Conservation (phyloP, 2,329 filamentous ascomycete genomes). For the Pyrenophora graminea region DNA sequence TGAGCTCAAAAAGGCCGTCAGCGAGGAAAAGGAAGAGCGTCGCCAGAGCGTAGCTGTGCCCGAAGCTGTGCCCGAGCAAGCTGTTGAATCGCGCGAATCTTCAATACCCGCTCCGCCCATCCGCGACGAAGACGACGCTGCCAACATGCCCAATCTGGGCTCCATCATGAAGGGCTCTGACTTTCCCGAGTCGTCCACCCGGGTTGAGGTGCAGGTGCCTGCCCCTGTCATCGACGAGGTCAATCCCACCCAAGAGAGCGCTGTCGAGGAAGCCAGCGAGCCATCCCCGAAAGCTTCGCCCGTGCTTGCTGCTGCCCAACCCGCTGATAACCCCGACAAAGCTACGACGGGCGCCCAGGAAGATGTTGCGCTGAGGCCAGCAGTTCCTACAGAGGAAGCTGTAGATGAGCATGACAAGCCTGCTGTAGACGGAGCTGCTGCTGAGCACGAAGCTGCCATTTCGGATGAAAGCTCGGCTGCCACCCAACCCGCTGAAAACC, state of each 20-base stretch:
- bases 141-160: slow-evolving; percentile 38
- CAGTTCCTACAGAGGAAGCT: slow-evolving; percentile 40
- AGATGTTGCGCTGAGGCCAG: slow-evolving; percentile 47
- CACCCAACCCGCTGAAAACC: slow-evolving; percentile 33
- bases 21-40: slow-evolving; percentile 47
- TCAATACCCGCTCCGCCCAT: slow-evolving; percentile 42
- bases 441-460: background rate
- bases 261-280: background rate
- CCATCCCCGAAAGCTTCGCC: background rate
- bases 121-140: slow-evolving; percentile 32
- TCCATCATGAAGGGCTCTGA: slow-evolving; percentile 45
- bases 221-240: slow-evolving; percentile 1
- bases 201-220: slow-evolving; percentile 1
- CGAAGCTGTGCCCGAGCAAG: slow-evolving; percentile 50
- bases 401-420: slow-evolving; percentile 42
- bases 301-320: slow-evolving; percentile 1
- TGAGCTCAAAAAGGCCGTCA: slow-evolving; percentile 48
- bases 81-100: slow-evolving; percentile 47
- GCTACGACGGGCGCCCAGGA: slow-evolving; percentile 50
- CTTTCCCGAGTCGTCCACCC: slow-evolving; percentile 33
- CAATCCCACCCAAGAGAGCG: slow-evolving; percentile 2
- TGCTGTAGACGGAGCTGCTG: slow-evolving; percentile 2
- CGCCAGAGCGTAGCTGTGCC: slow-evolving; percentile 41
- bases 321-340: slow-evolving; percentile 51
- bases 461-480: background rate